Evolutionary conservation across 768 basidiomycete genomes (phyloP), one percentile per base, ranked within the genome.

Genomic region (Mycena maculata): DNA sequence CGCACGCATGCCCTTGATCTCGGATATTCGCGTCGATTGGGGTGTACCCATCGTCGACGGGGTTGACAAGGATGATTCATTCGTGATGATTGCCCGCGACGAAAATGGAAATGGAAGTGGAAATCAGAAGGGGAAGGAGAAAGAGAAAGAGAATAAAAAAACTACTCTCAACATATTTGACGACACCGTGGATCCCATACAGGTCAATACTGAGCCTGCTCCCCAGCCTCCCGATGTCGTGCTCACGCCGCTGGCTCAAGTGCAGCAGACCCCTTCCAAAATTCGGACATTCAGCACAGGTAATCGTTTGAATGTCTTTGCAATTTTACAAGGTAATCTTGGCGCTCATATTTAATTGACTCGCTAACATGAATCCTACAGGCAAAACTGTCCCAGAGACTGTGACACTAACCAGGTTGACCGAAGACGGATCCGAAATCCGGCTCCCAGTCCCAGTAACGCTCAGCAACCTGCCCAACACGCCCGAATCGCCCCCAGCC

Each of bases 21-120:
- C 77, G 50, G 68, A 76, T 20, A 73, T 83, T 16, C 52, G 72
- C 11, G 65, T 86, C 33, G 80, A 84, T 53, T 85, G 84, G 83
- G 70, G 70, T n/a, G 33, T 36, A 36, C 33, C 33, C 33, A 13
- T 36, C 33, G 33, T 36, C 33, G 7, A 25, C 47, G 12, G 30
- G 15, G 4, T 4, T 16, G 28, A 49, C 18, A 23, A 57, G 1
- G 45, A 28, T 4, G 58, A 69, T 20, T 50, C 59, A 30, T 69
- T 65, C 50, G 68, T 54, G 58, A 55, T 69, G 52, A 38, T 69
- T 36, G 33, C 33, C 13, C 6, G 13, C 33, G 50, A 38, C 7
- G 52, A 44, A 22, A 27, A 16, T 13, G 33, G 8, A 36, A 36
- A 36, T 13, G 33, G 33, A 36, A 36, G 13, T 6, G 33, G 33